Evolutionary conservation across 257 asterid genomes (phyloP), one percentile per base, ranked within the genome.

Genomic region (Jaltomata sinuosa): DNA sequence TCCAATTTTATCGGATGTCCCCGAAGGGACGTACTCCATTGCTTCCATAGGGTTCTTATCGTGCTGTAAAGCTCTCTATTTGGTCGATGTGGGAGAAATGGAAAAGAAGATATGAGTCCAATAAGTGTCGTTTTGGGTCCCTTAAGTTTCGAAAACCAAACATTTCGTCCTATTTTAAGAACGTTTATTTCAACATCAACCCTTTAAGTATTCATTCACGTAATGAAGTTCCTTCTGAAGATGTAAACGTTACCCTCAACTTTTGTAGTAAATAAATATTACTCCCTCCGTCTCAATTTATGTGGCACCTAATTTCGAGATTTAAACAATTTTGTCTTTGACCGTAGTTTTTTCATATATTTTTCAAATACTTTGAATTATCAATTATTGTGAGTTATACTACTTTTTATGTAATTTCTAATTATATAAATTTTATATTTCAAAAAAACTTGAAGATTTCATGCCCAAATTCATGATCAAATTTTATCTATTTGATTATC

Each of bases 1-100:
- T 85, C 85, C 85, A 81, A 81, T 81, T 85, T 85, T 85, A 85
- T 81, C 83, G 49, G 57, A 81, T 85, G 87, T 69, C 87, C 82
- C 85, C 85, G 82, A 80, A 29, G 65, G 79, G 81, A 52, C 80
- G 0, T 3, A 0, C 25, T 2, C 1, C 1, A 0, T 1, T 16
- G 16, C 77, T 34, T 32, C 16, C 8, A 47, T 3, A 18, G 1
- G 0, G 0, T 7, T 31, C 6, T 31, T 65, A 3, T 6, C 0
- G 14, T 1, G 14, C 47, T 18, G 27, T 0, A 32, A 1, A 0
- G 0, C 0, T 34, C 0, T 67, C 3, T 3, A 8, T 3, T 1
- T 18, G 6, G 0, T 8, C 77, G 77, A 34, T 68, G 47, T 8
- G 49, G 77, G 49, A 67, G 77, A 34, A 34, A 68, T 4, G 77